Evolutionary conservation across 176 grass and related monocot species (phyloP).

Genomic region (Phragmites australis): DNA sequence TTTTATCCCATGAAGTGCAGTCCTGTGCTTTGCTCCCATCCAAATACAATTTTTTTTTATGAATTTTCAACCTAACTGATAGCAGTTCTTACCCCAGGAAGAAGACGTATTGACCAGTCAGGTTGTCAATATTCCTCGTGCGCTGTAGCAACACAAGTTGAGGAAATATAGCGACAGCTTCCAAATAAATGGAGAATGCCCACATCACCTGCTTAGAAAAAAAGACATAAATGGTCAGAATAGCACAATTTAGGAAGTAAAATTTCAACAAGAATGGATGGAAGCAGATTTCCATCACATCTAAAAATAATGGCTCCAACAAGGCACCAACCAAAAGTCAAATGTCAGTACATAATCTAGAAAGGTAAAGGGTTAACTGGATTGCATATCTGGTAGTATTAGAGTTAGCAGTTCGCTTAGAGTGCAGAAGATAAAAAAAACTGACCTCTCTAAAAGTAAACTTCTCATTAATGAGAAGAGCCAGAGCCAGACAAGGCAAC

Average conservation of each 20-base stretch:
- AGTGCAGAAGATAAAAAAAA: not conserved
- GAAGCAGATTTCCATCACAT: not conserved
- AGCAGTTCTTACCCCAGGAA: slow-evolving; percentile 74
- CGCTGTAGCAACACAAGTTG: slow-evolving; percentile 88
- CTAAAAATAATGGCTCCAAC: slow-evolving; percentile 11
- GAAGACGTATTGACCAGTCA: slow-evolving; percentile 98
- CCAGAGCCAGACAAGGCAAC: slow-evolving; percentile 71
- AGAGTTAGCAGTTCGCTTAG: not conserved
- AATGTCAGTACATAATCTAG: not conserved
- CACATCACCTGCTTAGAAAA: slow-evolving; percentile 70
- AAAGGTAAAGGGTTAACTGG: not conserved
- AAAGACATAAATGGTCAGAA: slow-evolving; percentile 29
- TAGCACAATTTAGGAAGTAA: not conserved
- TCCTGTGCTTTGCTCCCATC: not conserved
- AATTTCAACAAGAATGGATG: not conserved
- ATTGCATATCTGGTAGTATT: not conserved
- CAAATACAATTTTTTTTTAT: not conserved
- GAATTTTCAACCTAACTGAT: not conserved
- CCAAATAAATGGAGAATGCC: slow-evolving; percentile 93
- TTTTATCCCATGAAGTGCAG: not conserved
- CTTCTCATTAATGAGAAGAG: slow-evolving; percentile 80
- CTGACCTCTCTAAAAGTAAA: slow-evolving; percentile 87
- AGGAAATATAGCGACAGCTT: slow-evolving; percentile 95
- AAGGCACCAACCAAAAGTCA: not conserved
- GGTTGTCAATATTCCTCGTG: slow-evolving; percentile 88